Conservation (phyloP, 139 green algal genomes). For the Tetraselmis striata region DNA sequence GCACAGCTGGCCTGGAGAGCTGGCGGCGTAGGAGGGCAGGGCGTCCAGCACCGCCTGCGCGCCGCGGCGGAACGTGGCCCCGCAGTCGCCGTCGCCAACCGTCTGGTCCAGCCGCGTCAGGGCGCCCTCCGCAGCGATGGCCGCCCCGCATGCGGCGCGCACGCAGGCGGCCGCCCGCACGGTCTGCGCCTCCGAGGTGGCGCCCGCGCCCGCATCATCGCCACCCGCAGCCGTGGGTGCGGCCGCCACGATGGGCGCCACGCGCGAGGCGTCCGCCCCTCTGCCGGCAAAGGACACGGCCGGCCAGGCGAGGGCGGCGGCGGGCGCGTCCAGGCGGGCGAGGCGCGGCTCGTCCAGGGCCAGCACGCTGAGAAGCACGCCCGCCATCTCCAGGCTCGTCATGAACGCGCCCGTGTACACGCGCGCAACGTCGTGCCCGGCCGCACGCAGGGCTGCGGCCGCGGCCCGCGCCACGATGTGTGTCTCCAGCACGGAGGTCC, state of each 20-base stretch:
- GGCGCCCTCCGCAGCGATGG: neutral
- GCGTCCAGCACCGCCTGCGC: constrained; percentile 37
- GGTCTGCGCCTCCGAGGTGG: too few species aligned
- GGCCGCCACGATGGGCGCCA: constrained; percentile 1
- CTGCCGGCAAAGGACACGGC: constrained; percentile 1
- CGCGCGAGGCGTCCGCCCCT: neutral
- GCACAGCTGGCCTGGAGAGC: too few species aligned
- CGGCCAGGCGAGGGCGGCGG: constrained; percentile 25
- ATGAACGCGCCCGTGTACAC: constrained; percentile 62
- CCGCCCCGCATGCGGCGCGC: neutral
- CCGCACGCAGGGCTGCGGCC: neutral
- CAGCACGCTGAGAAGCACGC: constrained; percentile 40
- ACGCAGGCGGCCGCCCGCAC: too few species aligned
- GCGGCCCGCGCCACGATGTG: constrained; percentile 33
- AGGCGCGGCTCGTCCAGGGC: neutral
- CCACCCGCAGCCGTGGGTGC: too few species aligned
- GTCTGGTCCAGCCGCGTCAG: constrained; percentile 19
- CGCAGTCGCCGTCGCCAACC: constrained; percentile 84
- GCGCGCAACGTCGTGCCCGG: constrained; percentile 36
- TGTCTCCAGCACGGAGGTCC: constrained; percentile 58
- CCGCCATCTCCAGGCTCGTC: constrained; percentile 75
- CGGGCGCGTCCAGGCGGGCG: constrained; percentile 47
- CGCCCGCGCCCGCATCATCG: too few species aligned
- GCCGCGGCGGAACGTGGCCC: constrained; percentile 51
- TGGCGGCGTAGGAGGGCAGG: constrained; percentile 13